Evolutionary conservation across 2,329 filamentous ascomycete genomes (phyloP).

Genomic region (Stagonosporopsis chrysanthemi): DNA sequence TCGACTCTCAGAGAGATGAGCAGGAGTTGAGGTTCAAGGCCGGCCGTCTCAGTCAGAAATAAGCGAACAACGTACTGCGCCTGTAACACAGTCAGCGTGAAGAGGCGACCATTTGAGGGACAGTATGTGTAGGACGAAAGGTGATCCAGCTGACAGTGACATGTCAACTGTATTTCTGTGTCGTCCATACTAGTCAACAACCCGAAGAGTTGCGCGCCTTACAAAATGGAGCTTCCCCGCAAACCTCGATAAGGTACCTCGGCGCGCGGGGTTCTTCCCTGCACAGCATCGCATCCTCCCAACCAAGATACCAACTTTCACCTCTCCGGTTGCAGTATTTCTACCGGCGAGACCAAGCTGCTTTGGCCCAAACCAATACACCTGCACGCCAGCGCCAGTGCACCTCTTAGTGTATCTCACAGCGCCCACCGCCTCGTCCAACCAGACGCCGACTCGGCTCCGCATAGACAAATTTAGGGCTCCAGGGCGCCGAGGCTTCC

Average conservation of each 20-base stretch:
- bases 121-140: too few species aligned
- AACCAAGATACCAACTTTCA: neutral
- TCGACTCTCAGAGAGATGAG: neutral
- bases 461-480: slow-evolving; percentile 7
- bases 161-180: neutral
- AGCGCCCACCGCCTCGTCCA: neutral
- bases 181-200: neutral
- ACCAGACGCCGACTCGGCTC: slow-evolving; percentile 1
- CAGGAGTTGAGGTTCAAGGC: neutral
- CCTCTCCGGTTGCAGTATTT: slow-evolving; percentile 6
- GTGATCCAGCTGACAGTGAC: neutral
- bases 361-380: slow-evolving; percentile 9
- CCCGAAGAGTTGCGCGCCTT: neutral
- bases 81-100: neutral
- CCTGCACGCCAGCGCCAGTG: slow-evolving; percentile 1
- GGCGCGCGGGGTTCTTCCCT: slow-evolving; percentile 13
- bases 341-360: slow-evolving; percentile 6
- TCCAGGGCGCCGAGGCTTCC: slow-evolving; percentile 12
- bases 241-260: slow-evolving; percentile 2
- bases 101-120: neutral
- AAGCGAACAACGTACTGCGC: neutral
- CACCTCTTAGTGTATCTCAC: slow-evolving; percentile 2
- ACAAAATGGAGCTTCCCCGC: slow-evolving; percentile 7
- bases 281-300: slow-evolving; percentile 3
- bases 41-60: neutral